These are phyloP conservation scores for Colletotrichum karsti DNA, from an alignment of 2,329 filamentous ascomycete genomes.

Conservation along the genomic window DNA sequence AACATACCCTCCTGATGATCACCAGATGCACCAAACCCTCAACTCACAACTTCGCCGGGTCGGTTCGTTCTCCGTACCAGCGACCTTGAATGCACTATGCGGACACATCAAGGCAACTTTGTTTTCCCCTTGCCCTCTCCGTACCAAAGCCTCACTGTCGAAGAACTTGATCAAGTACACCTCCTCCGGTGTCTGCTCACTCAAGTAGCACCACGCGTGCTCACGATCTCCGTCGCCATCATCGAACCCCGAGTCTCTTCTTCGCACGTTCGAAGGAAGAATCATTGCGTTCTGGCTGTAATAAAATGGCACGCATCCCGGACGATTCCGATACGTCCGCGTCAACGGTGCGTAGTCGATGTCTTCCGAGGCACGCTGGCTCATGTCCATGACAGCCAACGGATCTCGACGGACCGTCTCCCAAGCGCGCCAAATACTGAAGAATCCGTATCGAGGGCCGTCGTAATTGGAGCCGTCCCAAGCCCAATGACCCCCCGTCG, in stretches of 20 bases:
- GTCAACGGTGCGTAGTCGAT: conserved; percentile 7
- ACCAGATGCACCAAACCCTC: conserved; percentile 17
- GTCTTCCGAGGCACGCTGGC: background rate
- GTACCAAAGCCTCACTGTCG: conserved; percentile 17
- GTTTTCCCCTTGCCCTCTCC: background rate
- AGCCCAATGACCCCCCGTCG: conserved; percentile 8
- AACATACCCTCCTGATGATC: no score
- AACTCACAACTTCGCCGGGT: background rate
- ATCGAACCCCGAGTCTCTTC: conserved; percentile 1
- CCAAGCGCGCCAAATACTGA: conserved; percentile 11
- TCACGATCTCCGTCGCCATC: background rate
- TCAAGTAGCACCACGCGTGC: conserved; percentile 5
- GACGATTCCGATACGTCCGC: conserved; percentile 1
- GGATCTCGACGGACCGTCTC: conserved; percentile 11
- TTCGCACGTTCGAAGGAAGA: background rate
- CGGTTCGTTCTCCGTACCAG: background rate
- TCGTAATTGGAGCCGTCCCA: conserved; percentile 17
- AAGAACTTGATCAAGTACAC: conserved; percentile 8
- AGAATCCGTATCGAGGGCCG: conserved; percentile 9
- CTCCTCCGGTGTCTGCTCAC: conserved; percentile 11
- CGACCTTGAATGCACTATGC: background rate
- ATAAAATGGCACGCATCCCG: conserved; percentile 3
- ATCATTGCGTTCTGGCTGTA: conserved; percentile 16
- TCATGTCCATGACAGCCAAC: conserved; percentile 19
- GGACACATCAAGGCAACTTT: background rate